Base-by-base conservation (phyloP, 2,329 filamentous ascomycete genomes). In the Aschersonia sp. region DNA sequence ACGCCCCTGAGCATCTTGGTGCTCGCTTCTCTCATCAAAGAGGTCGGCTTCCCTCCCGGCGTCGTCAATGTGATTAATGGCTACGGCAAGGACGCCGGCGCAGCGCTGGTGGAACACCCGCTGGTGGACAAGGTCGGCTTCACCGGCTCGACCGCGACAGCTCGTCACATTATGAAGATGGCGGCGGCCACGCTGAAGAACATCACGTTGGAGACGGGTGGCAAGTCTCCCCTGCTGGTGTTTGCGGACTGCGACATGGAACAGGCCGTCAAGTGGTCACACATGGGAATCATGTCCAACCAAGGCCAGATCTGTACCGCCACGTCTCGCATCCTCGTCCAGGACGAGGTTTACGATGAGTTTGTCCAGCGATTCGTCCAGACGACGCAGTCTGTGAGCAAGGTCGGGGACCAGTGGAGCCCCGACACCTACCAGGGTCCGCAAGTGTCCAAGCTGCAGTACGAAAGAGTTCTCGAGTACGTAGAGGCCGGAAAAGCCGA, bases 81-180 rank as follows among this genome's bases (percentile, higher is more conserved):
- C 52, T 81, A 86, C 66, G 87, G 87, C 58, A 85, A 79, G 69
- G 67, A 79, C 49, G 85, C 86, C 47, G 87, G 87, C 68, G 83
- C 85, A 46, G 83, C 84, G 58, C 74, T 89, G 54, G 72, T 83
- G 47, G 66, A 79, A 42, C 84, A 89, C 73, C 85, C 87, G 79
- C 81, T 83, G 62, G 68, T 89, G 52, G 83, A 88, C 75, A 88
- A 89, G 77, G 68, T 87, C 54, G 81, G 82, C 56, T 87, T 87
- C 67, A 87, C 83, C 49, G 83, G 83, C 53, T 84, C 80, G 32
- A 86, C 82, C 48, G 59, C 75, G 44, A 77, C 83, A 54, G 83
- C 80, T 51, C 76, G 81, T 56, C 67, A 71, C 55, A 83, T 87
- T 67, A 81, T 86, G 77, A 84, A 8, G 73, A 75, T 81, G 35